phyloP scores from a whole-genome alignment of 2,329 filamentous ascomycete species.

The Fusarium guadeloupense region DNA sequence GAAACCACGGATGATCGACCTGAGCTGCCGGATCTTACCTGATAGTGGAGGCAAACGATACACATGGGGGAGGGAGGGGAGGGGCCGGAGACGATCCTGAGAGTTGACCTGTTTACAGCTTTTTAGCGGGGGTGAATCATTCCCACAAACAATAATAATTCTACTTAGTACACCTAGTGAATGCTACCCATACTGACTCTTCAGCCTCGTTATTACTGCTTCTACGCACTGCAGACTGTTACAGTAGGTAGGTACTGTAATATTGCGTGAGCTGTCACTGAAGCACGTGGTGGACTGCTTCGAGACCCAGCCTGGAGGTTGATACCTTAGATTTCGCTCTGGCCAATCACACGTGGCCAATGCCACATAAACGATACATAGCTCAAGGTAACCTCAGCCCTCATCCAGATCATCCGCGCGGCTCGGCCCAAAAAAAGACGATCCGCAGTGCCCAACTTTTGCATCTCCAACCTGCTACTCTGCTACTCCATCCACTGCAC shows the following conservation, averaged over 20 bases:
- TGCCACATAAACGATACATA: slow-evolving; percentile 23
- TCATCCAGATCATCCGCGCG: slow-evolving; percentile 34
- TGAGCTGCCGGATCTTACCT: slow-evolving; percentile 27
- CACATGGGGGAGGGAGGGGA: slow-evolving; percentile 13
- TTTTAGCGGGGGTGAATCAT: slow-evolving; percentile 12
- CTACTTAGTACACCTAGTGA: not conserved
- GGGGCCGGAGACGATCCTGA: slow-evolving; percentile 17
- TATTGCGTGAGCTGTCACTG: not conserved
- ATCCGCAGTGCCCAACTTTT: slow-evolving; percentile 36
- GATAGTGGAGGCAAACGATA: slow-evolving; percentile 25
- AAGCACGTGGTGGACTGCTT: slow-evolving; percentile 33
- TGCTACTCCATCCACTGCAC: slow-evolving; percentile 35
- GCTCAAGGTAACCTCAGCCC: slow-evolving; percentile 26
- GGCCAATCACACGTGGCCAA: slow-evolving; percentile 8
- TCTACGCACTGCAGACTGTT: no score
- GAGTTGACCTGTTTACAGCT: slow-evolving; percentile 23
- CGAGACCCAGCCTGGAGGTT: slow-evolving; percentile 6
- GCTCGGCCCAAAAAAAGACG: slow-evolving; percentile 36
- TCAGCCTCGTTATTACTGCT: not conserved
- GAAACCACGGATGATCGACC: slow-evolving; percentile 37
- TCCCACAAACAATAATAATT: not conserved
- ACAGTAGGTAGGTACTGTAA: not conserved
- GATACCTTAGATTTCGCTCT: not conserved
- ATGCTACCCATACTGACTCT: not conserved
- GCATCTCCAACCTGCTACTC: slow-evolving; percentile 26